Percentiles rank a stretch among this genome's conserved stretches.
Evolutionary conservation across 2,329 filamentous ascomycete genomes (phyloP).

Genomic region (Colletotrichum gloeosporioides): DNA sequence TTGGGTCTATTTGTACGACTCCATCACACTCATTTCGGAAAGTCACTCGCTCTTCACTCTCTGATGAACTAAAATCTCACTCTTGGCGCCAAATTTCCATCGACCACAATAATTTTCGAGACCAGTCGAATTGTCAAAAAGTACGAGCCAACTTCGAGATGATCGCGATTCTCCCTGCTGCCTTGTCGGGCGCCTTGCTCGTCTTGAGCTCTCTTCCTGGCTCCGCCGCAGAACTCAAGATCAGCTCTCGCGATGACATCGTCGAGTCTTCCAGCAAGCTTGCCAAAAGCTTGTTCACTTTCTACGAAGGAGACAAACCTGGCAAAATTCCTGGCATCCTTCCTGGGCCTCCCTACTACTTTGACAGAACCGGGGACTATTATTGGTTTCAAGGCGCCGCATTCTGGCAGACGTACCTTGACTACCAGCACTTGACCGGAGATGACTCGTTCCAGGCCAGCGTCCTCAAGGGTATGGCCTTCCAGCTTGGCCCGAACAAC

Average conservation of each 20-base stretch:
- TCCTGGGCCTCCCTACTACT: constrained; percentile 21
- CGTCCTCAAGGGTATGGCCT: constrained; percentile 47
- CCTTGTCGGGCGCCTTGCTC: neutral
- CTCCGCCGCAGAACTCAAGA: neutral
- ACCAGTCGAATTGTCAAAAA: accelerated
- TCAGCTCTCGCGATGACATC: constrained; percentile 22
- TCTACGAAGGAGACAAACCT: constrained; percentile 34
- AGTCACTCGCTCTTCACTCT: neutral
- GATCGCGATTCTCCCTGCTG: neutral
- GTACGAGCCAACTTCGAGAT: neutral
- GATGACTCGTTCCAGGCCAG: constrained; percentile 58
- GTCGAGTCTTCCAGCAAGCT: constrained; percentile 24
- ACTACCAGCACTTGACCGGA: constrained; percentile 45
- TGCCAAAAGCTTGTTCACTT: constrained; percentile 32
- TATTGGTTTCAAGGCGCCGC: constrained; percentile 39
- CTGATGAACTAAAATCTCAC: neutral
- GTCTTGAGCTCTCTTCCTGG: neutral
- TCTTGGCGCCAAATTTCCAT: neutral
- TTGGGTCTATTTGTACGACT: neutral
- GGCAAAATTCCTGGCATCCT: constrained; percentile 35
- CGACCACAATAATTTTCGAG: neutral
- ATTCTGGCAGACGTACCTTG: constrained; percentile 38
- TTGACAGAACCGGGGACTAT: constrained; percentile 31
- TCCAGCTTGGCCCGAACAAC: constrained; percentile 50
- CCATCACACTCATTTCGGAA: neutral